These are phyloP conservation scores for Boletus reticulatus DNA, from an alignment of 768 basidiomycete genomes.

Conservation along the genomic window DNA sequence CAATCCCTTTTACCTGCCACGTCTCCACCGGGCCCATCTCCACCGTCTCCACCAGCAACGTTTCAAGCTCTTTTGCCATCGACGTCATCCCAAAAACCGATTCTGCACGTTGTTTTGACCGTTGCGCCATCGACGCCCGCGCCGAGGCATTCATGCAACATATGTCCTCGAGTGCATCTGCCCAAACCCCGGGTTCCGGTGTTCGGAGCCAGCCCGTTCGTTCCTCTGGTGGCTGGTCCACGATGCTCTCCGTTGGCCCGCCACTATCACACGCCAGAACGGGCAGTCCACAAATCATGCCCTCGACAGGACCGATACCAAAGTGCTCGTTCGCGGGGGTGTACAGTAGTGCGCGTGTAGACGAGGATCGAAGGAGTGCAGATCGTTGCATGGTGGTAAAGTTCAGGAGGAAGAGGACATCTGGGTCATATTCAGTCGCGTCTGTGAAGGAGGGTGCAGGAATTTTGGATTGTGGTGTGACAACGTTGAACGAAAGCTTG, in stretches of 20 bases:
- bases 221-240: conserved; percentile 37
- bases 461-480: conserved; percentile 42
- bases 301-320: conserved; percentile 95
- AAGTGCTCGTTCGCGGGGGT: conserved; percentile 97
- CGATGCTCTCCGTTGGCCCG: conserved; percentile 87
- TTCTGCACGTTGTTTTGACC: conserved; percentile 61
- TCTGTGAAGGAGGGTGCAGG: conserved; percentile 42
- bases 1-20: conserved; percentile 16
- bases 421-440: conserved; percentile 39
- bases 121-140: conserved; percentile 41
- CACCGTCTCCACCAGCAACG: conserved; percentile 51
- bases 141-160: conserved; percentile 26
- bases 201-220: conserved; percentile 78
- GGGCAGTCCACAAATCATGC: conserved; percentile 88
- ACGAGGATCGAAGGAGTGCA: conserved; percentile 65
- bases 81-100: conserved; percentile 73
- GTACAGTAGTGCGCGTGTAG: conserved; percentile 79
- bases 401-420: conserved; percentile 88
- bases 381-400: conserved; percentile 84
- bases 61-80: conserved; percentile 63
- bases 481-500: conserved; percentile 57
- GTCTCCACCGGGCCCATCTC: conserved; percentile 46
- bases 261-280: conserved; percentile 85
- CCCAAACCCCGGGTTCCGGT: conserved; percentile 68
- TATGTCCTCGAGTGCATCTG: conserved; percentile 62